Percentiles rank a stretch among this genome's conserved stretches.
Evolutionary conservation across 2,329 filamentous ascomycete species (phyloP).

Genomic region (Aschersonia sp.): DNA sequence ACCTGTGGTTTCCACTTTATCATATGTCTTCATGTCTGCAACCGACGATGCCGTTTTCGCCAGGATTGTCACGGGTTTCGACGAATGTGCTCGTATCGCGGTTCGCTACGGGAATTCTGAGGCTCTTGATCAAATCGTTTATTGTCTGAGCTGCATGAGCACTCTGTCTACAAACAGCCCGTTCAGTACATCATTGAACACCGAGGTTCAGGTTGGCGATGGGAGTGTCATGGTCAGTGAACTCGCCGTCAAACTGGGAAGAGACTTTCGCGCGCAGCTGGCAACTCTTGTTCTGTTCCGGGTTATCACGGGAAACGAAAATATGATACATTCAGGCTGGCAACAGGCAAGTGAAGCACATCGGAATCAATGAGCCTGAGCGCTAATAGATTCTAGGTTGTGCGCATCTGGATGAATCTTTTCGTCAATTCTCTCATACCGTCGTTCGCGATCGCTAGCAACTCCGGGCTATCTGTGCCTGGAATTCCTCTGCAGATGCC

Average conservation of each 20-base stretch:
- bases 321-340: constrained; percentile 63
- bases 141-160: constrained; percentile 79
- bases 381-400: constrained; percentile 39
- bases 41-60: constrained; percentile 93
- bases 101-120: constrained; percentile 71
- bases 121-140: constrained; percentile 84
- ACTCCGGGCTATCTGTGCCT: constrained; percentile 54
- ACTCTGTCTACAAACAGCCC: constrained; percentile 63
- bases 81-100: constrained; percentile 89
- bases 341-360: constrained; percentile 45
- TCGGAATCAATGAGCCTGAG: background rate
- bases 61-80: constrained; percentile 84
- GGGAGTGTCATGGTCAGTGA: constrained; percentile 98
- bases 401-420: constrained; percentile 86
- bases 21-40: constrained; percentile 98
- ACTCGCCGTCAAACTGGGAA: constrained; percentile 85
- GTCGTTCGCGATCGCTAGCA: constrained; percentile 52
- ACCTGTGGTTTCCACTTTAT: constrained; percentile 84
- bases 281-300: constrained; percentile 92
- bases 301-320: constrained; percentile 74
- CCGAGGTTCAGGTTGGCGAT: constrained; percentile 83
- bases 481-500: constrained; percentile 82
- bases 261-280: constrained; percentile 85
- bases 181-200: constrained; percentile 79
- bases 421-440: constrained; percentile 92